Evolutionary conservation across 2,329 filamentous ascomycete genomes (phyloP).

Genomic region (Dactylonectria estremocensis): DNA sequence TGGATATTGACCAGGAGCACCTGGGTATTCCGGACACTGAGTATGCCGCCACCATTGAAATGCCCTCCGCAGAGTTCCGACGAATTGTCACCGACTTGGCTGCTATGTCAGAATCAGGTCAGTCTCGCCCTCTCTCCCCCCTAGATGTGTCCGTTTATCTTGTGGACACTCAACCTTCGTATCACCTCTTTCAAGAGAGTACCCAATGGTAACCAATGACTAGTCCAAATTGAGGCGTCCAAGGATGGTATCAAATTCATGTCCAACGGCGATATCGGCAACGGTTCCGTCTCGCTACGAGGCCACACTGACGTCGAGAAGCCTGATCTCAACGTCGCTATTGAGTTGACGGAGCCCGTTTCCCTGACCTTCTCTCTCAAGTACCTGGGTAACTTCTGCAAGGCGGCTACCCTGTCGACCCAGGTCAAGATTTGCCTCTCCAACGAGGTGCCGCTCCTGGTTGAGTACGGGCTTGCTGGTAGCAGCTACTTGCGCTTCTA

Average conservation of each 20-base stretch:
- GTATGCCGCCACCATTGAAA: constrained; percentile 90
- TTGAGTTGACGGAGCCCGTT: constrained; percentile 93
- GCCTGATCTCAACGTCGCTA: constrained; percentile 86
- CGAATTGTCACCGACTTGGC: constrained; percentile 94
- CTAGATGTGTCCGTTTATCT: neutral
- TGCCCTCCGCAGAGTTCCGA: constrained; percentile 93
- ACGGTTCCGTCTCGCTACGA: constrained; percentile 92
- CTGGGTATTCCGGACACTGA: constrained; percentile 99
- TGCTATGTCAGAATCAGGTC: constrained; percentile 96
- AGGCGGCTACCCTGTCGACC: constrained; percentile 87
- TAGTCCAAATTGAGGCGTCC: constrained; percentile 94
- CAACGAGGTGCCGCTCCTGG: constrained; percentile 94
- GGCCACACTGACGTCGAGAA: constrained; percentile 92
- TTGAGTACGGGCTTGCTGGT: constrained; percentile 88
- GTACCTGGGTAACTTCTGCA: constrained; percentile 99
- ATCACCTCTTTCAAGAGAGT: neutral
- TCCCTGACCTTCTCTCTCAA: constrained; percentile 98
- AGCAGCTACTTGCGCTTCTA: constrained; percentile 97
- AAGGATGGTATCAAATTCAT: constrained; percentile 98
- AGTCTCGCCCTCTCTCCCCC: constrained; percentile 49
- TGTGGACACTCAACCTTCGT: neutral
- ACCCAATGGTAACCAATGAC: constrained; percentile 29
- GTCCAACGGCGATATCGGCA: constrained; percentile 95
- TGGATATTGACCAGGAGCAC: constrained; percentile 99
- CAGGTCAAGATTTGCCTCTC: constrained; percentile 94